Percentiles rank a stretch among this genome's conserved stretches.
These are phyloP conservation scores for Pecoramyces ruminantium DNA, from an alignment of 192 early-diverging fungal species.

Conservation along the genomic window DNA sequence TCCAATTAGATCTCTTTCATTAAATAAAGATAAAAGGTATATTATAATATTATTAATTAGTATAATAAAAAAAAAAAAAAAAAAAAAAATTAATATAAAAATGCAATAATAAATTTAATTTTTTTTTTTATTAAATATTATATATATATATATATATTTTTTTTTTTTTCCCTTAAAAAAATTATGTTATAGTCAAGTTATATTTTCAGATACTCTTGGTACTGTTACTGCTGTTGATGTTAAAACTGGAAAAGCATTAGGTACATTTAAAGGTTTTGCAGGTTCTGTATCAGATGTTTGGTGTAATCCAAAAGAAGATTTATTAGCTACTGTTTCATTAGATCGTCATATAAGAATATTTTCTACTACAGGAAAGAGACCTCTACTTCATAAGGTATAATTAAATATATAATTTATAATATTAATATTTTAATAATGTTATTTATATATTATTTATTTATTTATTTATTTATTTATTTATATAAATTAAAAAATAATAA, in stretches of 20 bases:
- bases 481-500: no score
- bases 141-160: slow-evolving; percentile 15
- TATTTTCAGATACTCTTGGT: not conserved
- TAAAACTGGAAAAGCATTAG: not conserved
- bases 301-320: not conserved
- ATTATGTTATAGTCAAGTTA: slow-evolving; percentile 14
- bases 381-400: slow-evolving; percentile 27
- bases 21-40: slow-evolving; percentile 5
- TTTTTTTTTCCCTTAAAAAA: not conserved
- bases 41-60: not conserved
- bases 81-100: no score
- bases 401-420: no score
- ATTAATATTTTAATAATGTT: no score
- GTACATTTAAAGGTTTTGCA: not conserved
- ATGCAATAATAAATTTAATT: no score
- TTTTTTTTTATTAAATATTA: no score
- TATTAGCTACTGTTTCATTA: not conserved
- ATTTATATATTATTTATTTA: no score
- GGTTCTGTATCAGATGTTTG: not conserved
- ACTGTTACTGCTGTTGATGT: not conserved
- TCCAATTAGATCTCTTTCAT: slow-evolving; percentile 35
- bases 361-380: not conserved
- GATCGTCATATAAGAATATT: slow-evolving; percentile 9
- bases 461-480: no score
- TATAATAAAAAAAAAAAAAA: slow-evolving; percentile 31